Base-by-base conservation (phyloP, 495 filamentous ascomycete species). In the Sabuloglossum arenarium region DNA sequence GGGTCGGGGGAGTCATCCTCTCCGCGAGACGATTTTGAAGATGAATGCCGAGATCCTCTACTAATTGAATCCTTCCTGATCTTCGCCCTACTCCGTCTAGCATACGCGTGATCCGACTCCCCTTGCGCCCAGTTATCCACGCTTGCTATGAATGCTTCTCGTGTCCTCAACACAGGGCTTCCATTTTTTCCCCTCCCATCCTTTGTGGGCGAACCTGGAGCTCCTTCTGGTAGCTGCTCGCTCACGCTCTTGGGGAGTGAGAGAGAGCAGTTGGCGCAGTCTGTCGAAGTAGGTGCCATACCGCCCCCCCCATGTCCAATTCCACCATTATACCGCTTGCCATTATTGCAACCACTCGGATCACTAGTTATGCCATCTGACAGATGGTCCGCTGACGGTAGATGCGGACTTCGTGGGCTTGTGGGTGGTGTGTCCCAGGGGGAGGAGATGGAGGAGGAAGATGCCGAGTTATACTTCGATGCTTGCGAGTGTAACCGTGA, bases 341-440 rank as follows among this genome's bases (percentile, higher is more conserved):
- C 34, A 24, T 64, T 67, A 19, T 68, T 65, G 14, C 54, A 27
- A 29, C 65, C 64, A 11, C 67, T 67, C 27, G 65, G 57, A n/a
- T 70, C 63, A 54, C 58, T 64, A 23, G 60, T 59, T 4, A 27
- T 16, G 21, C 27, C 14, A 32, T 45, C 43, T 37, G 31, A 37
- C 31, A 45, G 43, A 34, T 53, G 50, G 37, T 37, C 21, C 11
- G 37, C 30, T 14, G 16, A 19, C 11, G 60, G 55, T 19, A 68
- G 59, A 10, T 64, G 58, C 0, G 71, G 59, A 30, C 69, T 68
- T 39, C 74, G 69, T 2, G 81, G 81, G 59, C 79, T 84, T 23
- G 76, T 74, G 27, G 79, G 81, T 0, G 81, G 80, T 1, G 79
- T 82, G 50, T 79, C 74, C 43, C 77, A 66, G 29, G 71, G 67